Evolutionary conservation across 2,329 filamentous ascomycete genomes (phyloP).

Genomic region (Alternaria atra): DNA sequence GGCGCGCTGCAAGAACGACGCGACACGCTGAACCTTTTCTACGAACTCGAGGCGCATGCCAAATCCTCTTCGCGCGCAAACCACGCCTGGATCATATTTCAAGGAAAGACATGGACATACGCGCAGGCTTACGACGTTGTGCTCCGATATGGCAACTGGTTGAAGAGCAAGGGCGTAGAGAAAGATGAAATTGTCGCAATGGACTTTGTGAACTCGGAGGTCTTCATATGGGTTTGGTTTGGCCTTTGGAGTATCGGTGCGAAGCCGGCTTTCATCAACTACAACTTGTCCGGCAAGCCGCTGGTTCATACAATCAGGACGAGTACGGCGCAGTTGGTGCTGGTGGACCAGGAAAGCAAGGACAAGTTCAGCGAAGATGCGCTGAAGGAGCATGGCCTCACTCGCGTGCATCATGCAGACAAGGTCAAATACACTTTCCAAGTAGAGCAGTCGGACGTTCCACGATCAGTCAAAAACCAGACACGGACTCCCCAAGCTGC

Average conservation of each 20-base stretch:
- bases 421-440: constrained; percentile 37
- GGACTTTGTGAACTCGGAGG: constrained; percentile 49
- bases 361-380: constrained; percentile 40
- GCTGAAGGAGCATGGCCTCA: constrained; percentile 44
- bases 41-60: constrained; percentile 46
- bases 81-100: constrained; percentile 45
- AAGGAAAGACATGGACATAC: constrained; percentile 47
- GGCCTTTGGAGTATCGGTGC: constrained; percentile 51
- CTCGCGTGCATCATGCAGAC: constrained; percentile 11
- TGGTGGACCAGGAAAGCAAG: constrained; percentile 64
- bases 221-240: constrained; percentile 51
- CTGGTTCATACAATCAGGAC: constrained; percentile 64
- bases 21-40: constrained; percentile 68
- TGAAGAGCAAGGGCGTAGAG: constrained; percentile 47
- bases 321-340: constrained; percentile 63
- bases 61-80: constrained; percentile 35
- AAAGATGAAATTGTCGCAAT: constrained; percentile 51
- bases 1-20: constrained; percentile 60
- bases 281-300: constrained; percentile 49
- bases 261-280: constrained; percentile 52
- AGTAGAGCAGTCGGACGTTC: constrained; percentile 30
- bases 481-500: constrained; percentile 19
- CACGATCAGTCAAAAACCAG: constrained; percentile 30
- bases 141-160: constrained; percentile 49
- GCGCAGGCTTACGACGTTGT: constrained; percentile 46